Percentiles rank a stretch among this genome's conserved stretches.
phyloP scores from a whole-genome alignment of 1,284 basidiomycete species.

The Agroathelia rolfsii region DNA sequence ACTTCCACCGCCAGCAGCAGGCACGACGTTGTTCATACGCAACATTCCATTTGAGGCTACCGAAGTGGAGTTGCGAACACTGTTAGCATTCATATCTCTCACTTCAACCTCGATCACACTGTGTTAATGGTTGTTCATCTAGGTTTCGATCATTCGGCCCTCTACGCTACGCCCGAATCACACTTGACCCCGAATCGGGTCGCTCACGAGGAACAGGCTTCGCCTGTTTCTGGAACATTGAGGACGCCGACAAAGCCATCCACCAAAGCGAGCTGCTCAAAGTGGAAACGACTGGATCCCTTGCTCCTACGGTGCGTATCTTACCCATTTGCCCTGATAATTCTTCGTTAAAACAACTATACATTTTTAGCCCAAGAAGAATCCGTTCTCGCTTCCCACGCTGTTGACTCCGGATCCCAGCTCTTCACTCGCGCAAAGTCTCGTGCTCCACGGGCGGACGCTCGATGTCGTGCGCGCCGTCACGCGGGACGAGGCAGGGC shows the following conservation, averaged over 20 bases:
- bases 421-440: slow-evolving; percentile 68
- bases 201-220: slow-evolving; percentile 94
- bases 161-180: slow-evolving; percentile 88
- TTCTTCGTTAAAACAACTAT: no score
- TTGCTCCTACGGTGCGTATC: slow-evolving; percentile 25
- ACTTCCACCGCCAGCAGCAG: slow-evolving; percentile 72
- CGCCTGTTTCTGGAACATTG: slow-evolving; percentile 94
- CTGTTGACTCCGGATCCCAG: slow-evolving; percentile 94
- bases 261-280: slow-evolving; percentile 72
- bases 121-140: slow-evolving; percentile 6
- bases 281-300: slow-evolving; percentile 44
- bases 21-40: slow-evolving; percentile 89
- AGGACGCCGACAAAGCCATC: slow-evolving; percentile 81
- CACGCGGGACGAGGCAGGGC: slow-evolving; percentile 78
- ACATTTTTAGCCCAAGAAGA: slow-evolving; percentile 64
- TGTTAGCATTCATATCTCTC: slow-evolving; percentile 40
- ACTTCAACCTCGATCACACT: no score
- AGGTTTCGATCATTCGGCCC: slow-evolving; percentile 90
- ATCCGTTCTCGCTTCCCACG: slow-evolving; percentile 80
- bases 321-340: slow-evolving; percentile 2
- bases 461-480: slow-evolving; percentile 89
- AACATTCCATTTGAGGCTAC: slow-evolving; percentile 92
- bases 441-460: slow-evolving; percentile 90
- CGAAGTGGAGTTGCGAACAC: slow-evolving; percentile 76
- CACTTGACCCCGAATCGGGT: slow-evolving; percentile 76